Evolutionary conservation across 371 early-diverging fungal genomes (phyloP), one percentile per base, ranked within the genome.

Genomic region (Syncephalastrum contaminatum): DNA sequence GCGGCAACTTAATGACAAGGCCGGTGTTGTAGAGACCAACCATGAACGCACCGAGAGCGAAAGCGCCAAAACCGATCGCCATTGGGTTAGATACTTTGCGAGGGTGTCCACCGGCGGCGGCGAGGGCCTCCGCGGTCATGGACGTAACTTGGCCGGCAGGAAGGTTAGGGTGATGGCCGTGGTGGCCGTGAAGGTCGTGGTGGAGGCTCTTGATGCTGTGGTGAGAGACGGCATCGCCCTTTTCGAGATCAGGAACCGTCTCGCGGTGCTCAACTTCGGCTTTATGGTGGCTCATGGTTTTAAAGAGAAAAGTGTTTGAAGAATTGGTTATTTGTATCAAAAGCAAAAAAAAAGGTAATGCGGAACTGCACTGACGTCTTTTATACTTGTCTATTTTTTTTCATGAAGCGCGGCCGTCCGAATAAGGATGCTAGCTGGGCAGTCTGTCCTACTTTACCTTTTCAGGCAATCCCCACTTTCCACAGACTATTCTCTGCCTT

Each of bases 1-100:
- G 57, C 16, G 72, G 72, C 15, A 72, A 14, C 21, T 51, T 19
- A 13, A 50, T 59, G 16, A 66, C 27, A 14, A 66, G 19, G 14
- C 69, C 72, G n/a, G 64, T 40, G 46, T 72, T 72, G 16, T 47
- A 50, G 15, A 72, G 43, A 47, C 69, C 69, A 16, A 72, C 12
- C 2, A 69, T 54, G 40, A 72, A 66, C 4, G 72, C 62, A 20
- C 61, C 56, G n/a, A 66, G 30, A 21, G 59, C 66, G 43, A 72
- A 69, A 10, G 65, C 62, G 16, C 53, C 57, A 46, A 71, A 67
- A 18, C 65, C 71, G 41, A 71, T 59, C 42, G 71, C 63, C 16
- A 48, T 45, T 5, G 56, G 56, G 19, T 55, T 55, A 8, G 56
- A 30, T 30, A 18, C n/a, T 18, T 41, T 50, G 13, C 18, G 24